Conservation (phyloP, 2,329 filamentous ascomycete genomes). For the Ustulina deusta region DNA sequence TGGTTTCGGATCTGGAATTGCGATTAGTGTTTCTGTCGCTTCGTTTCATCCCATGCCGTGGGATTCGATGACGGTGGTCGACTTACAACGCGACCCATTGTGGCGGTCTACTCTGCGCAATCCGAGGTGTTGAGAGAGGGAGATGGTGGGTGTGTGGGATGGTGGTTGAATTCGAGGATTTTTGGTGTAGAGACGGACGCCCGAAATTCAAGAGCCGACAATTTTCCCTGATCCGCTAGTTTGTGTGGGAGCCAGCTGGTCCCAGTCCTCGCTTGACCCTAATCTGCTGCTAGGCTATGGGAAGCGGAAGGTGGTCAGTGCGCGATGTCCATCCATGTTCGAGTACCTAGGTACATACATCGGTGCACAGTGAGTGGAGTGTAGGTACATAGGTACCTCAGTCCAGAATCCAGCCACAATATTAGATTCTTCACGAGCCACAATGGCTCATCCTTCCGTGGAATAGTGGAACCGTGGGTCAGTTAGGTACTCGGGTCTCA, state of each 20-base stretch:
- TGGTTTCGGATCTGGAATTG: conserved; percentile 70
- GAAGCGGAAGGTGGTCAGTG: conserved; percentile 31
- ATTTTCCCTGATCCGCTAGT: conserved; percentile 49
- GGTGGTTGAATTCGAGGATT: conserved; percentile 45
- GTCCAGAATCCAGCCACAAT: conserved; percentile 2
- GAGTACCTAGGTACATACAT: conserved; percentile 8
- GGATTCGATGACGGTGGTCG: background rate
- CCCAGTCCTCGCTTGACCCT: conserved; percentile 48
- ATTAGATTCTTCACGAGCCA: background rate
- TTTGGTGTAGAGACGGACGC: conserved; percentile 40
- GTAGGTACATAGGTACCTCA: too few species aligned
- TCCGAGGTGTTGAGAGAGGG: conserved; percentile 49
- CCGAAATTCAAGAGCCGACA: conserved; percentile 49
- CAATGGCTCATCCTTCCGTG: background rate
- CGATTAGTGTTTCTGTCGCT: conserved; percentile 27
- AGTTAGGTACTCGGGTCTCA: too few species aligned
- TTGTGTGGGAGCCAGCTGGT: conserved; percentile 51
- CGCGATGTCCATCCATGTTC: background rate
- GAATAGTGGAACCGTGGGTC: background rate
- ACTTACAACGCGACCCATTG: conserved; percentile 55
- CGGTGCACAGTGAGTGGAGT: too few species aligned
- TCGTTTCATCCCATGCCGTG: conserved; percentile 13
- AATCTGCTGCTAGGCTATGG: conserved; percentile 40
- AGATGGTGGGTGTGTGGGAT: conserved; percentile 39
- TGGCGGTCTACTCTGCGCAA: conserved; percentile 52